Conservation (phyloP, 2,329 filamentous ascomycete species). For the Fusarium hostae region DNA sequence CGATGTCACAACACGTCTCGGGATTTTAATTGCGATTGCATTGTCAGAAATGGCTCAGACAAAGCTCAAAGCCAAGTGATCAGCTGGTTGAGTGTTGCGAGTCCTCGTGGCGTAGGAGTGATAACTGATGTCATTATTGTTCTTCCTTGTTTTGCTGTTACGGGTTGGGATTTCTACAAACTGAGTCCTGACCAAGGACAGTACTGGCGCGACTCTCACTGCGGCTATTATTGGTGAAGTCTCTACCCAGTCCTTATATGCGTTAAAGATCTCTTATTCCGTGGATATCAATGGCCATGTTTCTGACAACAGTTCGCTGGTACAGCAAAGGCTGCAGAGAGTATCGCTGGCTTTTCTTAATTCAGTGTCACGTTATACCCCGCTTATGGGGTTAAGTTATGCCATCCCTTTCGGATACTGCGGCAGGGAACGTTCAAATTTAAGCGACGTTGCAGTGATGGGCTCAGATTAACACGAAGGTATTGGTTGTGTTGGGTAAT, state of each 20-base stretch:
- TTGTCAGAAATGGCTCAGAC: neutral
- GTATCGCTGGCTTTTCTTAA: neutral
- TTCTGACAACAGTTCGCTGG: accelerated
- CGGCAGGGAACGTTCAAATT: neutral
- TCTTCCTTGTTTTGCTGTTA: neutral
- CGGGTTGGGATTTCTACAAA: too few species aligned
- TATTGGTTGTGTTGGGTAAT: too few species aligned
- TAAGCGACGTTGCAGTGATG: neutral
- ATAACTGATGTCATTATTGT: neutral
- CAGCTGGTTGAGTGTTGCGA: neutral
- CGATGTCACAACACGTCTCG: neutral
- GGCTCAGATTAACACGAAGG: accelerated
- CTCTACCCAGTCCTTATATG: neutral
- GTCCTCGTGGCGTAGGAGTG: accelerated
- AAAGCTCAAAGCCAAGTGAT: neutral
- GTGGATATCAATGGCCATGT: accelerated
- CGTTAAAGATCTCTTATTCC: accelerated
- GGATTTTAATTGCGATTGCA: neutral
- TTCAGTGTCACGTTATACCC: neutral
- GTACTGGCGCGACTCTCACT: too few species aligned
- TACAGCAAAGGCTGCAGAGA: too few species aligned
- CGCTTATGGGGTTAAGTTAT: neutral
- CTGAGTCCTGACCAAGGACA: too few species aligned
- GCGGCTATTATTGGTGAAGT: neutral
- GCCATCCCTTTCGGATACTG: neutral